Conservation (phyloP, 306 rosid species). For the Lathyrus oleraceus region DNA sequence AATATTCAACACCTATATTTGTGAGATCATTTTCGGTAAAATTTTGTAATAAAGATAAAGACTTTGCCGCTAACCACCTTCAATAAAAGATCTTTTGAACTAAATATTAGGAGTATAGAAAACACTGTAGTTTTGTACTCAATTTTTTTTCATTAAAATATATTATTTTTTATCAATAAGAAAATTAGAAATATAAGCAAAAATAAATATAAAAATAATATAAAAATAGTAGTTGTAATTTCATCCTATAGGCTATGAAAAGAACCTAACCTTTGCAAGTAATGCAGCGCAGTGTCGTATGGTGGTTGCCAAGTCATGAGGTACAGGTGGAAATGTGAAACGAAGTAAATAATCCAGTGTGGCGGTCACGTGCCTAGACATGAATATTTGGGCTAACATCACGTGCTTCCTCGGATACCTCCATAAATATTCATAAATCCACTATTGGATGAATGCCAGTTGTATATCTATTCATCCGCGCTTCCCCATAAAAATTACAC, state of each 20-base stretch:
- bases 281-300: slow-evolving; percentile 8
- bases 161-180: too few species aligned
- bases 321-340: slow-evolving; percentile 37
- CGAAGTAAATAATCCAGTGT: background rate
- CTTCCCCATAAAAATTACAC: slow-evolving; percentile 57
- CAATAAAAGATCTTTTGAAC: background rate
- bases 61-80: background rate
- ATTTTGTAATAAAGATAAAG: background rate
- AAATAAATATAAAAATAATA: too few species aligned
- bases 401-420: slow-evolving; percentile 72
- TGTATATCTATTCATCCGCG: slow-evolving; percentile 46
- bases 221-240: background rate
- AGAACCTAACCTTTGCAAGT: background rate
- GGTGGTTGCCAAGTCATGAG: background rate
- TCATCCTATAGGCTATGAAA: slow-evolving; percentile 1
- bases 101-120: too few species aligned
- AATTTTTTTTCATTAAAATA: too few species aligned
- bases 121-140: too few species aligned
- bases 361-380: slow-evolving; percentile 49
- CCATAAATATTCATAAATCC: slow-evolving; percentile 9
- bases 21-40: background rate
- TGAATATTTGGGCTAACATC: slow-evolving; percentile 26
- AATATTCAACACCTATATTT: background rate
- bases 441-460: slow-evolving; percentile 54
- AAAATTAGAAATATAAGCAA: too few species aligned